Conservation (phyloP, 1,284 basidiomycete genomes). For the Fomitopsis palustris region DNA sequence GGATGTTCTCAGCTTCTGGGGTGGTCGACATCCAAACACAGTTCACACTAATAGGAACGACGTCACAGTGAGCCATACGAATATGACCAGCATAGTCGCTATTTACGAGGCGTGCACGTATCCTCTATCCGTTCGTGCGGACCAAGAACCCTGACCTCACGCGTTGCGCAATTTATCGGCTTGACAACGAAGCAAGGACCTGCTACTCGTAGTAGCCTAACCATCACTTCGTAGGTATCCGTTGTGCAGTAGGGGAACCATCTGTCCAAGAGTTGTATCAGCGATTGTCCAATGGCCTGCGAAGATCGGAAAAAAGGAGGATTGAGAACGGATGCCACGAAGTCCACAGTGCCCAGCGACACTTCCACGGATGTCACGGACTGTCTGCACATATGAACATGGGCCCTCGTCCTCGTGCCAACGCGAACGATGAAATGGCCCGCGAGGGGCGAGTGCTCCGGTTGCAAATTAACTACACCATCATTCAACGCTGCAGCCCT, state of each 20-base stretch:
- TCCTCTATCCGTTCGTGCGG: no score
- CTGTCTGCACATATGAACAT: not conserved
- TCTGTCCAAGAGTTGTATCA: not conserved
- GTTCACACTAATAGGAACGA: no score
- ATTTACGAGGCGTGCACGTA: no score
- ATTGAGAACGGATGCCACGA: not conserved
- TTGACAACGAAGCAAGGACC: no score
- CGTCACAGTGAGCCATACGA: no score
- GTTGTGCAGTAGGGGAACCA: not conserved
- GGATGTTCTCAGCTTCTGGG: no score
- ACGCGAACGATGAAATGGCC: not conserved
- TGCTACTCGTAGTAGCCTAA: no score
- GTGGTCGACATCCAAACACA: no score
- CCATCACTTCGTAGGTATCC: no score
- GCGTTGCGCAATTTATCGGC: no score
- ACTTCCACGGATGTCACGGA: not conserved
- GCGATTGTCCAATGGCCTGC: not conserved
- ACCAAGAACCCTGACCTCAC: no score
- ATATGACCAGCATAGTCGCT: no score
- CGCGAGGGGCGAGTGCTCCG: constrained; percentile 25
- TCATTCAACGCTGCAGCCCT: constrained; percentile 31
- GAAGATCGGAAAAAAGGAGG: not conserved
- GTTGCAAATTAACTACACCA: constrained; percentile 39
- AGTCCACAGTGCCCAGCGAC: not conserved
- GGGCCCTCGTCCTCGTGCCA: not conserved